Conservation (phyloP, 306 rosid species). For the Medicago ruthenica region DNA sequence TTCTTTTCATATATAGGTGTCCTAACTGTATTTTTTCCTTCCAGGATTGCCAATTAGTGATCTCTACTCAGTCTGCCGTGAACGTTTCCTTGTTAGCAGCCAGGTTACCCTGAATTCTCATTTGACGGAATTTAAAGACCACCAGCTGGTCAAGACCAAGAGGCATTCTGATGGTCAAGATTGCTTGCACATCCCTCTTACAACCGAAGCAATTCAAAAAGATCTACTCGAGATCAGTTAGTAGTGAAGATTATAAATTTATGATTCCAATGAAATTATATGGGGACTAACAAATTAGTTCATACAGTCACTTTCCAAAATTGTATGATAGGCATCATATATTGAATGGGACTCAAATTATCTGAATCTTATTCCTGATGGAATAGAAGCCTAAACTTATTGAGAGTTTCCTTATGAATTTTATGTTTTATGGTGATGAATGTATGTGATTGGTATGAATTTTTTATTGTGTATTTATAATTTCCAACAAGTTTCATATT, state of each 20-base stretch:
- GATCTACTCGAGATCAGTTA: constrained; percentile 60
- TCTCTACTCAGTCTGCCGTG: constrained; percentile 76
- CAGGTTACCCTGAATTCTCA: constrained; percentile 84
- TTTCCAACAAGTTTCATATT: no score
- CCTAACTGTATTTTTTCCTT: constrained; percentile 20
- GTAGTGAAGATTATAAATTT: not conserved
- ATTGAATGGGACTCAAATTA: constrained; percentile 16
- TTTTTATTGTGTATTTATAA: no score
- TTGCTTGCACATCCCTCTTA: constrained; percentile 49
- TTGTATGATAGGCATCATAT: constrained; percentile 8
- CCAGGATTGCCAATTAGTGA: constrained; percentile 80
- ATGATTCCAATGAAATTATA: constrained; percentile 21
- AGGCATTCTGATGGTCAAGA: constrained; percentile 90
- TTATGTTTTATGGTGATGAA: no score
- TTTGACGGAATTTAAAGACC: constrained; percentile 92
- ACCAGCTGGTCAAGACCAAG: constrained; percentile 83
- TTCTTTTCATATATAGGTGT: constrained; percentile 14
- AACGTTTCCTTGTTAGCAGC: constrained; percentile 85
- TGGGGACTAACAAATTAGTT: constrained; percentile 20
- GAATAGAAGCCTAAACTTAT: no score
- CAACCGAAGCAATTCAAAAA: constrained; percentile 80
- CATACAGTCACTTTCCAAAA: constrained; percentile 6
- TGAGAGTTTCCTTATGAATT: no score
- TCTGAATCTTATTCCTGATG: constrained; percentile 8
- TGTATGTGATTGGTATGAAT: no score